Base-by-base conservation (phyloP, 768 basidiomycete species). In the Lentinus tigrinus region DNA sequence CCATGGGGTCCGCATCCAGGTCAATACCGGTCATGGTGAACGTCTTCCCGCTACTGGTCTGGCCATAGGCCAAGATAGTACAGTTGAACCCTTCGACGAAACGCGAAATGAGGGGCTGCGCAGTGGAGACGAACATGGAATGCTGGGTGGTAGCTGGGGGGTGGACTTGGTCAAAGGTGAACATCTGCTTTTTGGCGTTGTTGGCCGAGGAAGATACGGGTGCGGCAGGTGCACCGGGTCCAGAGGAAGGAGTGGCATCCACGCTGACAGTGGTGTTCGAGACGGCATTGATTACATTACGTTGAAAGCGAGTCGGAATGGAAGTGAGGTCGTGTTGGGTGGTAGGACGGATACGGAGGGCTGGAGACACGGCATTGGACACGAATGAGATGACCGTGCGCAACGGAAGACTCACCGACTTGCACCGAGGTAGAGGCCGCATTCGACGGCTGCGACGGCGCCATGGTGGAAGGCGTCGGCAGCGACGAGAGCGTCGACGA, bases 1-100 rank as follows among this genome's bases (percentile, higher is more conserved):
- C 89, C n/a, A 82, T 81, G 61, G 88, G 89, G 77, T 94, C 90
- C 38, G 85, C 83, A 62, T 95, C 93, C 40, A 96, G 81, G 75
- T 96, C 94, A 52, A 93, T 78, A 50, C 96, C 96, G 28, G 96
- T 95, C 97, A 98, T 98, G 42, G 96, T 94, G 73, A 93, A 95
- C 0, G 93, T 95, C 76, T 99, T 99, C 57, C 96, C 96, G 63
- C 91, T 94, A 63, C 91, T 92, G 2, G 96, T 98, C 73, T 98
- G 96, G 37, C 96, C 96, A 74, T 99, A 99, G 50, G 97, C 97
- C 63, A 99, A 85, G 54, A 98, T 90, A 11, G 97, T 99, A 61
- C 95, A 96, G 76, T 99, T 99, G 74, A 95, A 95, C 4, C 96
- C 96, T 67, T 95, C 92, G 28, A 93, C 69, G 71, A 96, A 96